phyloP scores from a whole-genome alignment of 2,329 filamentous ascomycete genomes.

The Endocalyx cinctus region DNA sequence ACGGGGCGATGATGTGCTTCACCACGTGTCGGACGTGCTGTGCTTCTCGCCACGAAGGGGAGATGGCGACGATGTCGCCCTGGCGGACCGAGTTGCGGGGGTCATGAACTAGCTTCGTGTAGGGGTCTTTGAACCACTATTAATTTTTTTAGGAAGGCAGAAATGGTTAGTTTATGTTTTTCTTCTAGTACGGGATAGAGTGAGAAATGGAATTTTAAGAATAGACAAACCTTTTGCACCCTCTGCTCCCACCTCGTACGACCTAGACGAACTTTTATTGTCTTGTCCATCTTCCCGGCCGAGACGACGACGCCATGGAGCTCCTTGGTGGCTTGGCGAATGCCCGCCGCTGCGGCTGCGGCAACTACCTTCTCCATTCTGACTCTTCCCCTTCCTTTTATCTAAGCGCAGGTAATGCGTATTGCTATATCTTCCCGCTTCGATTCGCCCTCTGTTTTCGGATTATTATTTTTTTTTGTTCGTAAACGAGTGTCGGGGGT shows the following conservation, averaged over 20 bases:
- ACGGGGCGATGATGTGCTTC: conserved; percentile 67
- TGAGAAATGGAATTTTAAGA: background rate
- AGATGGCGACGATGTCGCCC: conserved; percentile 72
- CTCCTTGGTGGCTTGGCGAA: conserved; percentile 43
- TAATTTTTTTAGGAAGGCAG: background rate
- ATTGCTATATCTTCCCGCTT: background rate
- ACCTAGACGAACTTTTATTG: conserved; percentile 72
- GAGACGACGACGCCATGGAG: conserved; percentile 70
- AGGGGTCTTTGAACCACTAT: conserved; percentile 60
- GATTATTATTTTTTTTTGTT: conserved; percentile 1
- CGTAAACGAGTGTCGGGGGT: background rate
- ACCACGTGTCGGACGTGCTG: conserved; percentile 70
- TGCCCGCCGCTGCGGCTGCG: conserved; percentile 22
- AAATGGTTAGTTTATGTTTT: conserved; percentile 1
- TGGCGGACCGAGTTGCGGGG: conserved; percentile 67
- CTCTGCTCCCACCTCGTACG: conserved; percentile 67
- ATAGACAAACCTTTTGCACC: conserved; percentile 62
- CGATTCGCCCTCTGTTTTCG: conserved; percentile 1
- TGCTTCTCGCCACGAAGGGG: conserved; percentile 59
- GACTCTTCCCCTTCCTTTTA: too few species aligned
- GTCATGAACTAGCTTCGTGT: conserved; percentile 71
- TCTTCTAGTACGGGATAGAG: background rate
- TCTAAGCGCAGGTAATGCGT: conserved; percentile 1
- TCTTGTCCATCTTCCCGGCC: conserved; percentile 72
- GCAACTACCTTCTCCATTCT: too few species aligned